Conservation (phyloP, 768 basidiomycete genomes). For the Psilocybe cyanescens region DNA sequence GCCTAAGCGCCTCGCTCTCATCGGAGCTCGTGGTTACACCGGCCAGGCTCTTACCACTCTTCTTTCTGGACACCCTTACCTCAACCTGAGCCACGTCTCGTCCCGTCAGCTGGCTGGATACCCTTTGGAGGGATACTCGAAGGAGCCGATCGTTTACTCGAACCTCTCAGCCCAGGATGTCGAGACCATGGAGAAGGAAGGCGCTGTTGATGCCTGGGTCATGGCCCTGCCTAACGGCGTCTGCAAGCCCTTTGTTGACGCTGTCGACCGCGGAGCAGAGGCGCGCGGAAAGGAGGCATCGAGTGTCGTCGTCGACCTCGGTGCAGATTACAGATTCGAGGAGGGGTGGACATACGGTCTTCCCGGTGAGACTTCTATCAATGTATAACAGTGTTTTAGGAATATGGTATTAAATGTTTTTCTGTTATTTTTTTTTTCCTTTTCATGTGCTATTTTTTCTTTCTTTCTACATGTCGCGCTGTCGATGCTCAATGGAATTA, state of each 20-base stretch:
- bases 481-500: constrained; percentile 4
- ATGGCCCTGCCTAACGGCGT: constrained; percentile 99
- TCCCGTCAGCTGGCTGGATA: constrained; percentile 92
- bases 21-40: constrained; percentile 96
- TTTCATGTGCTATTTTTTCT: constrained; percentile 14
- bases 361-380: constrained; percentile 81
- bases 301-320: constrained; percentile 89
- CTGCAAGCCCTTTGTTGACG: constrained; percentile 96
- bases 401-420: constrained; percentile 31
- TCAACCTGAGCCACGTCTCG: constrained; percentile 93
- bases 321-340: constrained; percentile 97
- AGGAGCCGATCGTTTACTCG: constrained; percentile 72
- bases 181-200: constrained; percentile 84
- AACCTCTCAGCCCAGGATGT: constrained; percentile 83
- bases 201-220: constrained; percentile 96
- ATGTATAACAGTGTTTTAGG: constrained; percentile 23
- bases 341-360: constrained; percentile 96
- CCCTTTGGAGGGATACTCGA: constrained; percentile 80
- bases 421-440: constrained; percentile 34
- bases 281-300: constrained; percentile 53
- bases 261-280: constrained; percentile 77
- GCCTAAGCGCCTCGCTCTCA: constrained; percentile 89
- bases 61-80: constrained; percentile 86
- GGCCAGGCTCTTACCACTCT: constrained; percentile 90
- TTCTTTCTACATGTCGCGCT: constrained; percentile 2